Percentiles rank a stretch among this genome's conserved stretches.
phyloP scores from a whole-genome alignment of 805 yeast genomes.

The Brettanomyces sp. region DNA sequence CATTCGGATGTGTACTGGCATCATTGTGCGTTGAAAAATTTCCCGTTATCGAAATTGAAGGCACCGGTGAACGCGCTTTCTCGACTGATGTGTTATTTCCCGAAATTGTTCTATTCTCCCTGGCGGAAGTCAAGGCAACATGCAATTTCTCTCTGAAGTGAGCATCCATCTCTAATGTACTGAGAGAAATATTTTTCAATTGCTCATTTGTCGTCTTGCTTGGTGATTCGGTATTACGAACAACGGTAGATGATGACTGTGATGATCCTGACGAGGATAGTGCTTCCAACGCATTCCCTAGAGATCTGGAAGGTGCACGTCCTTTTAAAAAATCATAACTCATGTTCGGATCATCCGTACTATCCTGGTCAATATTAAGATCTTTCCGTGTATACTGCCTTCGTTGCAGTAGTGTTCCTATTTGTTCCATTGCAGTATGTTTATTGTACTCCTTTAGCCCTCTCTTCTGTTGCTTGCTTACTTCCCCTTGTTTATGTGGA shows the following conservation, averaged over 20 bases:
- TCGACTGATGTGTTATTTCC: not conserved
- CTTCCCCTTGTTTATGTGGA: no score
- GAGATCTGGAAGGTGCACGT: constrained; percentile 4
- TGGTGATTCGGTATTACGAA: constrained; percentile 10
- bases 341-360: constrained; percentile 11
- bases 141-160: constrained; percentile 5
- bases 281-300: constrained; percentile 4
- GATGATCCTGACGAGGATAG: constrained; percentile 15
- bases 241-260: constrained; percentile 22
- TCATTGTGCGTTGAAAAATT: not conserved
- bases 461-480: no score
- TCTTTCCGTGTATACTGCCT: constrained; percentile 15
- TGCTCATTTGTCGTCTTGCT: constrained; percentile 7
- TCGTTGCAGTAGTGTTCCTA: not conserved
- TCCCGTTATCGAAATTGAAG: not conserved
- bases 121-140: not conserved
- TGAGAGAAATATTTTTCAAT: constrained; percentile 6
- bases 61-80: not conserved
- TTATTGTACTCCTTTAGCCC: no score
- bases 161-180: constrained; percentile 19
- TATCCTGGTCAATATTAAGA: constrained; percentile 12
- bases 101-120: not conserved
- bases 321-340: constrained; percentile 2
- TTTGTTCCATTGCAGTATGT: no score
- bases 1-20: not conserved